Conservation (phyloP, 228 moss, liverwort and hornwort species). For the Sphagnum magellanicum region DNA sequence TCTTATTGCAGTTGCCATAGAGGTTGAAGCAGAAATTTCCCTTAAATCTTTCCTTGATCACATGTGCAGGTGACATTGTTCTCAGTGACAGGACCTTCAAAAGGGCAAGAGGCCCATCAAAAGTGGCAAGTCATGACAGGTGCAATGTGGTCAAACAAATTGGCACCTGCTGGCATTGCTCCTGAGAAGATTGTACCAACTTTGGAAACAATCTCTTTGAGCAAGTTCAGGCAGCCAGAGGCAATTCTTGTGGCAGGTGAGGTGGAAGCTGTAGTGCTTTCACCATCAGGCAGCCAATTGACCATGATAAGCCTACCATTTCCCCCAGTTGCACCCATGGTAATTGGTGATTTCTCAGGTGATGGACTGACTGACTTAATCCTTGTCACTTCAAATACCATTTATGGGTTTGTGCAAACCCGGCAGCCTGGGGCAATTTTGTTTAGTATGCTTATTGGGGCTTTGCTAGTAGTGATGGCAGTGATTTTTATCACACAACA, state of each 20-base stretch:
- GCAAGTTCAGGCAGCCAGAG: conserved; percentile 45
- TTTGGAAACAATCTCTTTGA: conserved; percentile 56
- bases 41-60: background rate
- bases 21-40: too few species aligned
- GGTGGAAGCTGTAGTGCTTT: conserved; percentile 65
- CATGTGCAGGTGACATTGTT: conserved; percentile 74
- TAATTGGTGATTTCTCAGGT: conserved; percentile 68
- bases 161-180: conserved; percentile 39
- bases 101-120: conserved; percentile 65
- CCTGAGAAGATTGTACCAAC: conserved; percentile 57
- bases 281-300: conserved; percentile 69
- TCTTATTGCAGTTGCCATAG: too few species aligned
- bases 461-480: conserved; percentile 77
- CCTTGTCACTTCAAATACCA: conserved; percentile 44
- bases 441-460: conserved; percentile 76
- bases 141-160: conserved; percentile 71
- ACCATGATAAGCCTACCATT: conserved; percentile 43
- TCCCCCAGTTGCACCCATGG: conserved; percentile 41
- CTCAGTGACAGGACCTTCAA: conserved; percentile 34
- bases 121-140: conserved; percentile 83
- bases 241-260: conserved; percentile 79
- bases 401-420: conserved; percentile 81
- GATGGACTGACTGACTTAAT: conserved; percentile 83
- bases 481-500: conserved; percentile 83
- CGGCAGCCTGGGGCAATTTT: conserved; percentile 86